Conservation (phyloP, 2,329 filamentous ascomycete species). For the Hypoxylon sp. region DNA sequence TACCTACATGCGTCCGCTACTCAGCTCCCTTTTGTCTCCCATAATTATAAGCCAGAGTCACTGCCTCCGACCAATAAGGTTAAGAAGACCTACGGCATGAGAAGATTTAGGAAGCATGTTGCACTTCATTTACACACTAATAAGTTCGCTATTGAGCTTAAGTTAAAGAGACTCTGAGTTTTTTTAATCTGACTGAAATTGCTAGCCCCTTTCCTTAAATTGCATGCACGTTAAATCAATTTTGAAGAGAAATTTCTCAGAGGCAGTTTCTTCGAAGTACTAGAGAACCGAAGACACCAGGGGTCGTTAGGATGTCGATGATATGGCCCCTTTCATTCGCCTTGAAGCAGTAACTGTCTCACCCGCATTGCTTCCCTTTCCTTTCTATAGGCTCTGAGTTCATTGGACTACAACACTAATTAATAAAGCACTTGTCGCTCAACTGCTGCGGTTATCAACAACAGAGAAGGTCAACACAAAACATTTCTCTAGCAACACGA, state of each 20-base stretch:
- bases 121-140: neutral
- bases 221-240: no score
- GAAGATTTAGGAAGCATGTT: neutral
- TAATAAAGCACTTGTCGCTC: no score
- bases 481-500: neutral
- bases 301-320: no score
- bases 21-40: neutral
- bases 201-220: no score
- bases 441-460: neutral
- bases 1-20: neutral
- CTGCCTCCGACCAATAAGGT: neutral
- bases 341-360: no score
- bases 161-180: neutral
- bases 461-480: neutral
- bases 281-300: no score
- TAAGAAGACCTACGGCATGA: neutral
- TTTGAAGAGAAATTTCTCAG: no score
- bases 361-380: no score
- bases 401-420: no score
- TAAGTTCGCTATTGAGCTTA: neutral
- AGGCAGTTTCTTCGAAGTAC: no score
- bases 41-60: neutral
- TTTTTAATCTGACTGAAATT: neutral
- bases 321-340: no score
- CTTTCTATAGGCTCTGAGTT: neutral